A percentile compares a stretch with the other conserved stretches of the same genome.
These are phyloP conservation scores for Acacia acuminata DNA, from an alignment of 306 rosid species.

Conservation along the genomic window DNA sequence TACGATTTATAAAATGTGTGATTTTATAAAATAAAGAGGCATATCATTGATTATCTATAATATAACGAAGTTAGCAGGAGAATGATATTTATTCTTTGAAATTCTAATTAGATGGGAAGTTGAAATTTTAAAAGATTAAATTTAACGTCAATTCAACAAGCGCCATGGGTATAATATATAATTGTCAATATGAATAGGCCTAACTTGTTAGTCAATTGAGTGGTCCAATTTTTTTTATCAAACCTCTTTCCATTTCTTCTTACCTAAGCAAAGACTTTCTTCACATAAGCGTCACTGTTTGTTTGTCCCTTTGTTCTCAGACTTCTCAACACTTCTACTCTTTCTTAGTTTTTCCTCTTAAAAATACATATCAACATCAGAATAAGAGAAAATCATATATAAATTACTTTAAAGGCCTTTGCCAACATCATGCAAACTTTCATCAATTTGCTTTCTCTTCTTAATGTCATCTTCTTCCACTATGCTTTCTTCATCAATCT, in stretches of 20 bases:
- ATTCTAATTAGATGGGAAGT: neutral
- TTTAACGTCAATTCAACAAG: neutral
- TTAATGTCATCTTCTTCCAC: too few species aligned
- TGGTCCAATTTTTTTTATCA: conserved; percentile 41
- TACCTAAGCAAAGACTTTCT: conserved; percentile 80
- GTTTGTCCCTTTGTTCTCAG: conserved; percentile 38
- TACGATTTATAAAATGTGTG: too few species aligned
- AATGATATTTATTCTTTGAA: neutral
- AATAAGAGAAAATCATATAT: too few species aligned
- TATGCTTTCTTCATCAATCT: too few species aligned
- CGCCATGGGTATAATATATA: neutral
- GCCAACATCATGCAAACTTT: too few species aligned
- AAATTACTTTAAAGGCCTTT: too few species aligned
- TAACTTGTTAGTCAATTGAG: conserved; percentile 33
- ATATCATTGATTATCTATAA: neutral
- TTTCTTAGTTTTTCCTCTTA: neutral
- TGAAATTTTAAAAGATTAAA: neutral
- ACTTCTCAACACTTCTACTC: conserved; percentile 25
- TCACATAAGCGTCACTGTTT: conserved; percentile 38
- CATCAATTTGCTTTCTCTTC: too few species aligned
- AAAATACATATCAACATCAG: neutral
- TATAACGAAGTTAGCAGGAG: neutral
- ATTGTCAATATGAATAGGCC: conserved; percentile 5
- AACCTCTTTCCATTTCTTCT: conserved; percentile 43
- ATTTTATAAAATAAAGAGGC: too few species aligned